phyloP scores from a whole-genome alignment of 78 protist genomes.

The Dictyostelium purpureum region DNA sequence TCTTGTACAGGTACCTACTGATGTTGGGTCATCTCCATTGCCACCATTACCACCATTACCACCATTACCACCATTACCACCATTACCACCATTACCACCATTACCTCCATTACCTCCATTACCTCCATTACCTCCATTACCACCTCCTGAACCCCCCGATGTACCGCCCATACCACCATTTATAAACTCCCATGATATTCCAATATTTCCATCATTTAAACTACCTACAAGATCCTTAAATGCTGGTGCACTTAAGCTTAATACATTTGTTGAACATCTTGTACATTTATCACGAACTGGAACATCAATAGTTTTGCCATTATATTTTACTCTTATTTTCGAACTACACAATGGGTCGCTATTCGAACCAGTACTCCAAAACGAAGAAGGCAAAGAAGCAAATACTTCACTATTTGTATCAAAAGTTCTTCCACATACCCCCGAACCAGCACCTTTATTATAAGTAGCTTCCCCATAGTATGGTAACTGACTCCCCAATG shows the following conservation, averaged over 20 bases:
- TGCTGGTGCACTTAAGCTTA: slow-evolving; percentile 7
- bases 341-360: not conserved
- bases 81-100: too few species aligned
- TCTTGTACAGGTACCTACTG: slow-evolving; percentile 6
- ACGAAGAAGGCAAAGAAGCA: slow-evolving; percentile 5
- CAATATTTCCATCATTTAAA: not conserved
- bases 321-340: not conserved
- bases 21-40: too few species aligned
- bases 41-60: too few species aligned
- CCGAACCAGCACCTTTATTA: slow-evolving; percentile 6
- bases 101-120: not conserved
- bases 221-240: not conserved
- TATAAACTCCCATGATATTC: slow-evolving; percentile 5
- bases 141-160: not conserved
- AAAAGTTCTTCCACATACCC: not conserved
- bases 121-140: not conserved
- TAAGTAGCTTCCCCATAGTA: slow-evolving; percentile 13
- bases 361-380: slow-evolving; percentile 7
- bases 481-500: not conserved
- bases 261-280: not conserved
- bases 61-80: too few species aligned
- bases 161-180: too few species aligned
- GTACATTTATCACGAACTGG: slow-evolving; percentile 30
- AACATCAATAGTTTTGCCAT: not conserved
- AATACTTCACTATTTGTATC: slow-evolving; percentile 9